Percentiles rank a stretch among this genome's conserved stretches.
Conservation (phyloP, 1,284 basidiomycete species). For the Fomitopsis palustris region DNA sequence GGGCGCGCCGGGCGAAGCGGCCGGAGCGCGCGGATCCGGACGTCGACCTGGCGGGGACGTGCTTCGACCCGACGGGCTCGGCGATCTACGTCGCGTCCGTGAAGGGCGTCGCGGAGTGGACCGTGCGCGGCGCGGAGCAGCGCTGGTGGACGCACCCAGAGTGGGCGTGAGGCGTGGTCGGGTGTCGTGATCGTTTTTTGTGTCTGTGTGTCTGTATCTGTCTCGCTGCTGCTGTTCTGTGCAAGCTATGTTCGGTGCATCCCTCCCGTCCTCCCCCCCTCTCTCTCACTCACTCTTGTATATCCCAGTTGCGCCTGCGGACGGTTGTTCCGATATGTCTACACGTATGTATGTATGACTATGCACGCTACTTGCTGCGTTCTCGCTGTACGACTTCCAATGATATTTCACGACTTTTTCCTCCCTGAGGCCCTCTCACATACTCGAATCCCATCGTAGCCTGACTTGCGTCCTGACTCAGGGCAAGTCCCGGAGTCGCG, state of each 20-base stretch:
- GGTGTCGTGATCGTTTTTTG: neutral
- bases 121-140: slow-evolving; percentile 55
- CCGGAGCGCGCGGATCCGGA: slow-evolving; percentile 26
- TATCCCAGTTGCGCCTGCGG: neutral
- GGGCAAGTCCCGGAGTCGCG: too few species aligned
- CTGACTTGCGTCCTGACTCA: too few species aligned
- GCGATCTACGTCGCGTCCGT: slow-evolving; percentile 66
- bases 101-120: slow-evolving; percentile 64
- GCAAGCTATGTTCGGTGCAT: neutral
- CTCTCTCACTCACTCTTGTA: too few species aligned
- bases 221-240: too few species aligned
- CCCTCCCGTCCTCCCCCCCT: neutral
- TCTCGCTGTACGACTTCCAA: neutral
- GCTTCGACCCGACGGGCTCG: slow-evolving; percentile 69
- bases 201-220: neutral
- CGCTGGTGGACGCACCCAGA: slow-evolving; percentile 48
- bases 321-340: neutral
- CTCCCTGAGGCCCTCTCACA: too few species aligned
- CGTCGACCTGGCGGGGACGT: slow-evolving; percentile 66
- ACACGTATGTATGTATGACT: neutral
- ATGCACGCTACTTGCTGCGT: neutral
- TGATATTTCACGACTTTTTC: neutral
- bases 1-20: slow-evolving; percentile 23
- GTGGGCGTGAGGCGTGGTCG: slow-evolving; percentile 20
- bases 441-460: too few species aligned